phyloP scores from a whole-genome alignment of 164 flowering plant genomes.

The Macadamia integrifolia region DNA sequence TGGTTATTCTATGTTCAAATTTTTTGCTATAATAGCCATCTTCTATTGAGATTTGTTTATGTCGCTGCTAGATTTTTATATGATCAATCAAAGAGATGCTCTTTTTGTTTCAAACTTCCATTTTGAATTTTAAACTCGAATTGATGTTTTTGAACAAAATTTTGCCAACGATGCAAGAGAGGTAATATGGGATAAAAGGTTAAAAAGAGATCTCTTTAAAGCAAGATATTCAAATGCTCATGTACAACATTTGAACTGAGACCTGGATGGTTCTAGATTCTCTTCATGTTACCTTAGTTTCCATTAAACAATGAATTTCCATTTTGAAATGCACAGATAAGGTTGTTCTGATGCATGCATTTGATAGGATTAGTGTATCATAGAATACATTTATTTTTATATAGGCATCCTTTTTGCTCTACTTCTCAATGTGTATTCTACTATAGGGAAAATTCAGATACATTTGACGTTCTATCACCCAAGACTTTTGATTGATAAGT shows the following conservation, averaged over 20 bases:
- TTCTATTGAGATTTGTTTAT: not conserved
- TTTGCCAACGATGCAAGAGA: not conserved
- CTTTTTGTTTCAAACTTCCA: no score
- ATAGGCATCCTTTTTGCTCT: not conserved
- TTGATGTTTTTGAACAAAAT: no score
- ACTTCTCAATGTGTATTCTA: not conserved
- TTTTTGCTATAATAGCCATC: not conserved
- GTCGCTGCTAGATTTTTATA: not conserved
- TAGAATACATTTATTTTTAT: not conserved
- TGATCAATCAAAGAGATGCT: not conserved
- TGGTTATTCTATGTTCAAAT: not conserved
- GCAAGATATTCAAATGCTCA: not conserved
- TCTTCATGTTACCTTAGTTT: no score
- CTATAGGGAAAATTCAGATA: not conserved
- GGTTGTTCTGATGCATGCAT: not conserved
- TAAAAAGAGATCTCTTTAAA: not conserved
- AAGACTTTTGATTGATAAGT: not conserved
- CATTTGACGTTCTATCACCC: not conserved
- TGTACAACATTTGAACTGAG: not conserved
- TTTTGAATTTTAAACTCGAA: no score
- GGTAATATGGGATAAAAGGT: not conserved
- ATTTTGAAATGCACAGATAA: no score
- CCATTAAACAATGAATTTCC: no score
- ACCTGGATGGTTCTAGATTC: no score
- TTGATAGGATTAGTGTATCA: not conserved